Evolutionary conservation across 2,329 filamentous ascomycete genomes (phyloP).

Genomic region (Aspergillus hiratsukae): DNA sequence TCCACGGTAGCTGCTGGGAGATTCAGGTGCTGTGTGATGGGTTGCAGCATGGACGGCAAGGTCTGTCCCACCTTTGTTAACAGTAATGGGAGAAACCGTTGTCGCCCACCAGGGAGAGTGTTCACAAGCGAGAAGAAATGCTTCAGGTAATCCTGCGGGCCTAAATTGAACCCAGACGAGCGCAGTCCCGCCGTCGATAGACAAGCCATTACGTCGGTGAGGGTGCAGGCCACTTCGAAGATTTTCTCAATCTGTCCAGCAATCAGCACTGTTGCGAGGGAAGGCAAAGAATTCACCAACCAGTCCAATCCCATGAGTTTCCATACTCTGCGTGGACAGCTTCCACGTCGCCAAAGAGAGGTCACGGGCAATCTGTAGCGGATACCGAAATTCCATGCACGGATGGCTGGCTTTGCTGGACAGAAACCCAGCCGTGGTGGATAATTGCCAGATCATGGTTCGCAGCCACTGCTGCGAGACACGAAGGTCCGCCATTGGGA

Average conservation of each 20-base stretch:
- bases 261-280: background rate
- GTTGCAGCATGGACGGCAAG: slow-evolving; percentile 45
- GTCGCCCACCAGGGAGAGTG: slow-evolving; percentile 67
- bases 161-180: slow-evolving; percentile 58
- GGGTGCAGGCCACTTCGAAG: slow-evolving; percentile 67
- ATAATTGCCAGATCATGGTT: slow-evolving; percentile 68
- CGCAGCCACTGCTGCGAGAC: slow-evolving; percentile 67
- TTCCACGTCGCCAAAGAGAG: slow-evolving; percentile 62
- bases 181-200: slow-evolving; percentile 57
- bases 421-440: slow-evolving; percentile 62
- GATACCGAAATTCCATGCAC: slow-evolving; percentile 60
- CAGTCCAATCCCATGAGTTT: slow-evolving; percentile 68
- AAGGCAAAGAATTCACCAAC: slow-evolving; percentile 42
- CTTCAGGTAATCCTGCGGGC: slow-evolving; percentile 69
- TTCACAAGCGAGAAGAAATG: slow-evolving; percentile 65
- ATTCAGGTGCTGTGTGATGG: slow-evolving; percentile 18
- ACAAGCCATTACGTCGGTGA: slow-evolving; percentile 68
- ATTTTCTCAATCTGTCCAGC: slow-evolving; percentile 66
- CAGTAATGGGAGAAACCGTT: slow-evolving; percentile 72
- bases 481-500: slow-evolving; percentile 62
- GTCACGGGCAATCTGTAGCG: slow-evolving; percentile 59
- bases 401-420: slow-evolving; percentile 56
- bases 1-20: slow-evolving; percentile 2
- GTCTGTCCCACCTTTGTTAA: slow-evolving; percentile 71
- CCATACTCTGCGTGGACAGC: slow-evolving; percentile 68